Base-by-base conservation (phyloP, 1,284 basidiomycete species). In the Tylopilus sp. region DNA sequence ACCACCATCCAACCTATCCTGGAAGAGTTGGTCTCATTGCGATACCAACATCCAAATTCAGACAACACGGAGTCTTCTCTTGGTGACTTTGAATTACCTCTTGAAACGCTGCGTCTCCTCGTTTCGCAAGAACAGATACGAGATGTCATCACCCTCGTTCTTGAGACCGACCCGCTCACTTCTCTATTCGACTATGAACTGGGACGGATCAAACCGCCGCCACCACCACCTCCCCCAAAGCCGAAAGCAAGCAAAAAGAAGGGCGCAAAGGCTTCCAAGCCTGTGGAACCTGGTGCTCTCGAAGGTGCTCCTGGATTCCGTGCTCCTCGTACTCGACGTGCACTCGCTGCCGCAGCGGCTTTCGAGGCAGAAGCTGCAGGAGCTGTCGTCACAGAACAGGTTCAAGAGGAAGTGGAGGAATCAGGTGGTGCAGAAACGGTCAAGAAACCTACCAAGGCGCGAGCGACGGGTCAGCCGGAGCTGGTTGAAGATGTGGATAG, bases 51-150 rank as follows among this genome's bases (percentile, higher is more conserved):
- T 47, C 33, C 60, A 1, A 48, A 44, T 15, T 1, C 55, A 33
- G 45, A 45, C 10, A 7, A 33, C 7, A 8, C 40, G 4, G 54
- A 54, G 7, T 33, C 25, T 53, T 61, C 53, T n/a, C 66, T 79
- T 13, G 87, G 87, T 17, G 83, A 92, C 63, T 77, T 94, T 19
- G 92, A 94, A 66, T 84, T 88, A 0, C 76, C 85, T 2, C 58
- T 85, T 2, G 69, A 77, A 3, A 63, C 80, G 5, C 72, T 90
- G 3, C 72, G 79, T 14, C 73, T 88, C 13, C 76, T 90, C 13
- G 58, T 77, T 15, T 82, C 81, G 10, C 62, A 68, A 24, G 76
- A 81, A 24, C 64, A 69, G 24, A 78, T 91, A 45, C 72, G 78
- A 51, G 74, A 80, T 14, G 76, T 79, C 22, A 68, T 80, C 11